Base-by-base conservation (phyloP, 805 yeast genomes). In the Isabelozyma heimii region DNA sequence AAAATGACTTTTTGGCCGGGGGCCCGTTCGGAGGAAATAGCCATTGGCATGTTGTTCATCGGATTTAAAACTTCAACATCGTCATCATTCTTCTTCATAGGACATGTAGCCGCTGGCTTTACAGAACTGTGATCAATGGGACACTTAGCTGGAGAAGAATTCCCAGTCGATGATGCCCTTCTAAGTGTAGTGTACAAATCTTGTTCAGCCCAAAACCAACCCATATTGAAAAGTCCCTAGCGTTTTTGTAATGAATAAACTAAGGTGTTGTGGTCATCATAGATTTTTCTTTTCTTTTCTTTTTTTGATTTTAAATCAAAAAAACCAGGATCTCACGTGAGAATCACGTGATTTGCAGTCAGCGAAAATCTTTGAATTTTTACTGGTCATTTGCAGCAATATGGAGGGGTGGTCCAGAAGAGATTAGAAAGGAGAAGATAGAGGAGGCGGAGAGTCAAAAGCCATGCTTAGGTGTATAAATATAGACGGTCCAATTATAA, bases 141-240 rank as follows among this genome's bases (percentile, higher is more conserved):
- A 50, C 80, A 76, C 51, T 58, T 62, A 14, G 56, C 51, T 13
- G 20, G 35, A 17, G 43, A n/a, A 45, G 39, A 9, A 3, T 2
- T 20, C 14, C 42, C 9, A 27, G 27, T 5, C 3, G 45, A 33
- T 35, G 27, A 39, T 13, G 39, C 9, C 40, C 26, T 15, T 30
- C 37, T 14, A 10, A 26, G 44, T n/a, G 7, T 16, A n/a, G 12
- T 40, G 5, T 17, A 30, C 24, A 24, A 38, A 8, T 53, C 51
- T 17, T 48, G 47, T 47, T 76, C 82, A 41, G 92, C 86, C 97
- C 97, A 90, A 64, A 90, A 89, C 89, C 94, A 88, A 56, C 96
- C 97, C 97, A 88, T 88, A 8, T 30, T 13, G 35, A 30, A 30
- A 6, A 30, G 24, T 30, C 4, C 1, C 35, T 30, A 13, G 35